Conservation (phyloP, 169 alveolate genomes). For the Plasmodium coatneyi region DNA sequence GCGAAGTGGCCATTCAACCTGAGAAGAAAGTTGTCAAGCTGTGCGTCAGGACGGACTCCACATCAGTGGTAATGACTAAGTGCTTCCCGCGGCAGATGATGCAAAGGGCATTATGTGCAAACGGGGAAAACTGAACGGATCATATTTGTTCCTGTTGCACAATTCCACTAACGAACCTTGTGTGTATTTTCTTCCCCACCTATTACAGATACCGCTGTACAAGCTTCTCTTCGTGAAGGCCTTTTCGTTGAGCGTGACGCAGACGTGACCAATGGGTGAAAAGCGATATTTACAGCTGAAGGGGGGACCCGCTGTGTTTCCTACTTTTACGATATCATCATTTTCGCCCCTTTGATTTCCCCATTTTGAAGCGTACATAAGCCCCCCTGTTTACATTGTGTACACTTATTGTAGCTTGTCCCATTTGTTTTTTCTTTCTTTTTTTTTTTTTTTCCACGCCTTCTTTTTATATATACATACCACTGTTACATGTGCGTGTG, state of each 20-base stretch:
- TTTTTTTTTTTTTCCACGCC: not conserved
- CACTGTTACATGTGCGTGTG: not conserved
- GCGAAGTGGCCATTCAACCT: slow-evolving; percentile 78
- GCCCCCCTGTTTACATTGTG: not conserved
- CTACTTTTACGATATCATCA: not conserved
- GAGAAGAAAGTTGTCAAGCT: slow-evolving; percentile 65
- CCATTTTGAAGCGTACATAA: slow-evolving; percentile 1
- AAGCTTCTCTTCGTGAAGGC: slow-evolving; percentile 63
- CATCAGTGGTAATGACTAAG: slow-evolving; percentile 73
- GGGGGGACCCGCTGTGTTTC: not conserved
- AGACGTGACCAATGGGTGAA: slow-evolving; percentile 1
- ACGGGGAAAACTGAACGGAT: not conserved
- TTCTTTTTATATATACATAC: not conserved
- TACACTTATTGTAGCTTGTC: not conserved
- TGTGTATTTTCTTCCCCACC: not conserved
- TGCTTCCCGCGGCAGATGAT: not conserved
- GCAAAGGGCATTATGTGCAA: not conserved
- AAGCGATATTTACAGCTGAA: not conserved
- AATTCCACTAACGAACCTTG: not conserved
- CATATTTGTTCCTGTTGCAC: not conserved
- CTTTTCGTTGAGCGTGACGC: slow-evolving; percentile 62
- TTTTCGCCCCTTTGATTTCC: not conserved
- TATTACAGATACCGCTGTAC: slow-evolving; percentile 63
- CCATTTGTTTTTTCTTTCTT: slow-evolving; percentile 1
- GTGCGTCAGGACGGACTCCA: slow-evolving; percentile 77